phyloP scores from a whole-genome alignment of 345 rosid genomes.

The Populus alba region DNA sequence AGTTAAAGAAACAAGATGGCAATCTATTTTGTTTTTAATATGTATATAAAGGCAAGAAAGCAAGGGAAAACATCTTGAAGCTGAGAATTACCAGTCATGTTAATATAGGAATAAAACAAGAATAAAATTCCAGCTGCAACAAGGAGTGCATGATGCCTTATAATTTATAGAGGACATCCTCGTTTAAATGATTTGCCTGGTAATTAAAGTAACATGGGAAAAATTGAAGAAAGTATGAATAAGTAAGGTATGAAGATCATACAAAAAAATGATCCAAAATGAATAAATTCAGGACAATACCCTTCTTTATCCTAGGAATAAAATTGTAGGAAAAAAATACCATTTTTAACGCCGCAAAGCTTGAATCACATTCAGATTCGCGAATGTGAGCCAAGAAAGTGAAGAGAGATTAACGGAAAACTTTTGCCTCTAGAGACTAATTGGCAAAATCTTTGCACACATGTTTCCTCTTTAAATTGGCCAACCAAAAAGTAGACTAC shows the following conservation, averaged over 20 bases:
- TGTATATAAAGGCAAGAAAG: background rate
- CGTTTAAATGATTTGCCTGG: background rate
- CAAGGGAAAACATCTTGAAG: background rate
- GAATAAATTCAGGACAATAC: background rate
- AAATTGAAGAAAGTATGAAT: background rate
- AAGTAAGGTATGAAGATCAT: background rate
- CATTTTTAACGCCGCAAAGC: background rate
- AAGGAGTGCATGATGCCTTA: background rate
- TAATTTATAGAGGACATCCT: background rate
- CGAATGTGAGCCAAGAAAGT: background rate
- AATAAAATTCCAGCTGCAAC: background rate
- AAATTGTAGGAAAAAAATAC: background rate
- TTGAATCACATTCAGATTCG: background rate
- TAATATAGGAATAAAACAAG: background rate
- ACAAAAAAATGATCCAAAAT: background rate
- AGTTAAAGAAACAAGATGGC: background rate
- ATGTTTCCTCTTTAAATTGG: background rate
- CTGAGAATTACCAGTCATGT: background rate
- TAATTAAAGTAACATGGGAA: background rate
- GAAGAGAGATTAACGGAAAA: background rate
- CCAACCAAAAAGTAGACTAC: background rate
- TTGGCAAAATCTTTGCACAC: background rate
- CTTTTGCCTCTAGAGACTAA: background rate
- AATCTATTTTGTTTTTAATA: background rate
- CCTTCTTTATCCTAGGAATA: conserved; percentile 2